phyloP scores from a whole-genome alignment of 306 rosid genomes.

The Cucumis hystrix region DNA sequence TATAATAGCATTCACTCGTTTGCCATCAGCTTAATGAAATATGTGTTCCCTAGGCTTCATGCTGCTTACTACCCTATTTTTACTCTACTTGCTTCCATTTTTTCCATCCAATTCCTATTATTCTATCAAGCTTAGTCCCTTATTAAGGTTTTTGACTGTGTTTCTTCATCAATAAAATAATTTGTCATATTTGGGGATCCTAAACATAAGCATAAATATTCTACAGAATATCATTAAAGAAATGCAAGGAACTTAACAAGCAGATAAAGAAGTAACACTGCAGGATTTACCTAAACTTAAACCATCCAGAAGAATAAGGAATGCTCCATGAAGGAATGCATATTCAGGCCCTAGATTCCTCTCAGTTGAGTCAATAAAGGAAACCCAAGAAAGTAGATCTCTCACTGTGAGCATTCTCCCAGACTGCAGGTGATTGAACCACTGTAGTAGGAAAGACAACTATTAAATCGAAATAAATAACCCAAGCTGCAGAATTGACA shows the following conservation, averaged over 20 bases:
- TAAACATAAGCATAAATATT: background rate
- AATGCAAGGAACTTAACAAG: background rate
- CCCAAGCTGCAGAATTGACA: background rate
- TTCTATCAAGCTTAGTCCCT: background rate
- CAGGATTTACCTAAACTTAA: conserved; percentile 57
- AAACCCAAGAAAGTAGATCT: conserved; percentile 89
- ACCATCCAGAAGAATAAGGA: conserved; percentile 92
- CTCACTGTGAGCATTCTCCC: conserved; percentile 79
- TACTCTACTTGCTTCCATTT: background rate
- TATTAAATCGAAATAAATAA: background rate
- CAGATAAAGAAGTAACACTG: conserved; percentile 1
- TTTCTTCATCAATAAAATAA: background rate
- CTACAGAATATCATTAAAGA: background rate
- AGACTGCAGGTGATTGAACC: conserved; percentile 57
- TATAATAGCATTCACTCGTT: background rate
- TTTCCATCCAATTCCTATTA: background rate
- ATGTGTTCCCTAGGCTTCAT: background rate
- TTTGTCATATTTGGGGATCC: background rate
- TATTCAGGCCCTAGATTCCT: conserved; percentile 47
- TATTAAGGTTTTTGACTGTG: background rate
- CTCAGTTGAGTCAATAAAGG: conserved; percentile 40
- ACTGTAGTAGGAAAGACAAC: conserved; percentile 26
- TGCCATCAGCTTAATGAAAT: background rate
- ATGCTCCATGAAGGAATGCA: conserved; percentile 80
- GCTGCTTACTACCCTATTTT: background rate